Conservation (phyloP, 768 basidiomycete genomes). For the Hypholoma sublateritium region DNA sequence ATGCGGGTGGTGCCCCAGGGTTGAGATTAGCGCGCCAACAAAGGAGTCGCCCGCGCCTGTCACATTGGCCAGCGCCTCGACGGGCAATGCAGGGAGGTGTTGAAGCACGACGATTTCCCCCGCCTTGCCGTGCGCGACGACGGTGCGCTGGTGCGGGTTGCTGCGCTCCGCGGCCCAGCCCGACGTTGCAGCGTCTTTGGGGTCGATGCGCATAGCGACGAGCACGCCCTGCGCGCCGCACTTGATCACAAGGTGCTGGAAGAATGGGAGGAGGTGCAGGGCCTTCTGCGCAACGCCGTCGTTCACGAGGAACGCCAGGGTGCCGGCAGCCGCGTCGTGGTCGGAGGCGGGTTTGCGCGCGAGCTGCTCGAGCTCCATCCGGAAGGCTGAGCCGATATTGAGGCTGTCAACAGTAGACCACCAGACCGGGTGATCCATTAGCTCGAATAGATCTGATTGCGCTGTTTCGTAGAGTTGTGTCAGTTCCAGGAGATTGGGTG, state of each 20-base stretch:
- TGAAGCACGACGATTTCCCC: constrained; percentile 59
- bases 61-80: constrained; percentile 58
- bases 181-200: constrained; percentile 37
- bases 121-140: constrained; percentile 50
- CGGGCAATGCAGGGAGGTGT: constrained; percentile 64
- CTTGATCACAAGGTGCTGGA: constrained; percentile 84
- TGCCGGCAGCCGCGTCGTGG: constrained; percentile 34
- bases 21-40: constrained; percentile 80
- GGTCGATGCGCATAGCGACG: constrained; percentile 55
- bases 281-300: constrained; percentile 80
- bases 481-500: constrained; percentile 88
- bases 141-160: constrained; percentile 42
- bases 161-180: constrained; percentile 53
- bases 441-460: constrained; percentile 39
- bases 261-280: constrained; percentile 79
- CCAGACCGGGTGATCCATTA: constrained; percentile 57
- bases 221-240: constrained; percentile 72
- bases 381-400: constrained; percentile 65
- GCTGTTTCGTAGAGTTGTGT: constrained; percentile 53
- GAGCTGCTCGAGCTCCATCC: constrained; percentile 62
- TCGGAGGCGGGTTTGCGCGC: constrained; percentile 46
- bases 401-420: constrained; percentile 68
- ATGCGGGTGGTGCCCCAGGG: constrained; percentile 44
- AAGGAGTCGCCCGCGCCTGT: constrained; percentile 94
- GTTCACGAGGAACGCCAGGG: constrained; percentile 60